Evolutionary conservation across 352 stramenopile genomes (phyloP), one percentile per base, ranked within the genome.

Genomic region (Phytophthora macrochlamydospora): DNA sequence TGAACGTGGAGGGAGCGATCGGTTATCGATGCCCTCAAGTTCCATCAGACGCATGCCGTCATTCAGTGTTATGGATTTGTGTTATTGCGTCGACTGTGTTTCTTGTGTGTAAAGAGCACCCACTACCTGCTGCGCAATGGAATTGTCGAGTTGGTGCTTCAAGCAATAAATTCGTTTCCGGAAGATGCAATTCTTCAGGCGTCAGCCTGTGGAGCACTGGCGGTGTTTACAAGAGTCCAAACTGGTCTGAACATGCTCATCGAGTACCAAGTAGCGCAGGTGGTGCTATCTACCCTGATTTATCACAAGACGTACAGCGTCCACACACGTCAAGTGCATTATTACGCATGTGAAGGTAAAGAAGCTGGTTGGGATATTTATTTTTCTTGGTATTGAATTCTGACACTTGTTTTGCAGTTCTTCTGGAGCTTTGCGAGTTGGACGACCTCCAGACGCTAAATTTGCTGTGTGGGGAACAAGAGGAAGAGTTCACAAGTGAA

Each of bases 21-120:
- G 24, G 51, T 95, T 28, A 59, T 95, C 14, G 69, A 76, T 0
- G 68, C 83, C n/a, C 76, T 95, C 24, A 76, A 75, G 30, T 72
- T 67, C 49, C 85, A 95, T 65, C 66, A 79, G 33, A 46, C 69
- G 1, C 83, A 95, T 59, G 85, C 87, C 0, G 84, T 93, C 12
- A 88, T 95, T 31, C 85, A 93, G 62, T 95, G 85, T 55, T 95
- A 93, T 54, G 79, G 77, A 0, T 93, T 90, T 29, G 85, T 95
- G 12, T 72, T 95, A 8, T 54, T 93, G 29, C 80, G 87, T 0
- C 75, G 87, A 13, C 62, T 93, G 2, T 92, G 87, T 58, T 93
- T 93, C 35, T 65, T 95, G 35, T 91, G 80, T 42, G 62, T 77
- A 12, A 78, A 85, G 46, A 90, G 77, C 60, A 82, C 85, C 35